Percentiles rank a stretch among this genome's conserved stretches.
Conservation (phyloP, 176 grass and related monocot genomes). For the Triticum aestivum region DNA sequence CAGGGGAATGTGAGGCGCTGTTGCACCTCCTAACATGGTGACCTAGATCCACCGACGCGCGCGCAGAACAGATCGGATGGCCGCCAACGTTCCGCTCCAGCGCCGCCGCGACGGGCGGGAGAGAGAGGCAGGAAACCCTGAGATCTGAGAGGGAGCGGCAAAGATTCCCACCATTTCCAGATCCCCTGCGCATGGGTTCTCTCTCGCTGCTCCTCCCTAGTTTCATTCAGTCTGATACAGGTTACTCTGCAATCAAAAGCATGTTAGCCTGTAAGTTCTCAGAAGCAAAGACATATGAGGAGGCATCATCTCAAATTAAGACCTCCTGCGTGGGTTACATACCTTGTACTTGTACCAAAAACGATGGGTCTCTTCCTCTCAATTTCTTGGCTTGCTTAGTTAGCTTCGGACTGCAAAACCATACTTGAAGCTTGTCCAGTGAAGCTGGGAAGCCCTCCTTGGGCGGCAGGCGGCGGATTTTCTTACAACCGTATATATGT, state of each 20-base stretch:
- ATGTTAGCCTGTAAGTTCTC: not conserved
- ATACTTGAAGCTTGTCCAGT: not conserved
- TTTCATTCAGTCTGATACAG: not conserved
- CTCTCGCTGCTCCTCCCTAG: no score
- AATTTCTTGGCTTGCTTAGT: not conserved
- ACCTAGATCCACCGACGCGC: no score
- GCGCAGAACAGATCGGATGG: no score
- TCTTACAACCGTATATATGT: fast-evolving
- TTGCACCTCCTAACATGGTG: no score
- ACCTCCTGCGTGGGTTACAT: not conserved
- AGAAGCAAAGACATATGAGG: not conserved
- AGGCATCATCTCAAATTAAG: not conserved
- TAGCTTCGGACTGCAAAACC: not conserved
- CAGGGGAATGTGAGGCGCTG: no score
- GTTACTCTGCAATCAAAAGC: not conserved
- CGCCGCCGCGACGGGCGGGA: no score
- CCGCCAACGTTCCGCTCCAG: no score
- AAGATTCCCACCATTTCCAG: not conserved
- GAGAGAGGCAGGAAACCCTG: no score
- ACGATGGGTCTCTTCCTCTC: not conserved
- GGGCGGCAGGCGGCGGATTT: not conserved
- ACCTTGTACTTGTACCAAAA: not conserved
- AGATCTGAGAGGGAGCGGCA: not conserved
- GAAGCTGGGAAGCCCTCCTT: not conserved
- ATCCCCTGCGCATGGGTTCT: no score